phyloP scores from a whole-genome alignment of 805 yeast genomes.

The Kuraishia ogatae region DNA sequence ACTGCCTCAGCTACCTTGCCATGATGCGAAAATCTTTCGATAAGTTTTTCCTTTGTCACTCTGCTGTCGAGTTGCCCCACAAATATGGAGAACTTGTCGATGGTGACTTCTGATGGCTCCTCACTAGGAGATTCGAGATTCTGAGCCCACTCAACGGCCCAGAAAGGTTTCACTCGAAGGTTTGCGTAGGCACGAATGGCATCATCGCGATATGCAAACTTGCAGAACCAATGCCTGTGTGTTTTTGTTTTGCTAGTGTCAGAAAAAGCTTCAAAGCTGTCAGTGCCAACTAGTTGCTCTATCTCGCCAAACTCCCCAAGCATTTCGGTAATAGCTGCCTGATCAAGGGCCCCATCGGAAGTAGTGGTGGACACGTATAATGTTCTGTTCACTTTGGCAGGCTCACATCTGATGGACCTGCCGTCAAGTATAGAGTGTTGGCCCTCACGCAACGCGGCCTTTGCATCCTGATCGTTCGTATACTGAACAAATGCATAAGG shows the following conservation, averaged over 20 bases:
- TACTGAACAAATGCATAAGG: conserved; percentile 95
- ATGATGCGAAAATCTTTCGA: conserved; percentile 53
- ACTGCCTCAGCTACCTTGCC: conserved; percentile 55
- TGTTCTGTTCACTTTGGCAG: conserved; percentile 87
- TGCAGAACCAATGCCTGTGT: conserved; percentile 56
- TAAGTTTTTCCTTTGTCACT: conserved; percentile 46
- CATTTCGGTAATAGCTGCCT: conserved; percentile 25
- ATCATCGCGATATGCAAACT: conserved; percentile 76
- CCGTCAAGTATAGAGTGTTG: conserved; percentile 66
- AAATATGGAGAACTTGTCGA: conserved; percentile 69
- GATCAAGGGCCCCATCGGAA: conserved; percentile 9
- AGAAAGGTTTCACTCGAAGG: conserved; percentile 43
- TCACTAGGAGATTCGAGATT: conserved; percentile 47
- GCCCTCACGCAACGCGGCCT: conserved; percentile 55
- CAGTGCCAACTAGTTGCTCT: conserved; percentile 50
- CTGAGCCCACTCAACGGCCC: conserved; percentile 79
- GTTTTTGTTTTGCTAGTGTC: conserved; percentile 5
- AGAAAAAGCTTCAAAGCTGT: conserved; percentile 19
- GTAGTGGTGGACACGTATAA: conserved; percentile 42
- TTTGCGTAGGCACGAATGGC: conserved; percentile 80
- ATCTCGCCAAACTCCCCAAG: conserved; percentile 62
- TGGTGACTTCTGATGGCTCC: conserved; percentile 28
- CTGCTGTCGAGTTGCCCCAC: conserved; percentile 61
- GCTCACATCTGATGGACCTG: conserved; percentile 76
- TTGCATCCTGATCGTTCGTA: conserved; percentile 59